Percentiles rank a stretch among this genome's conserved stretches.
These are phyloP conservation scores for Smallanthus sonchifolius DNA, from an alignment of 129 eudicot species.

Conservation along the genomic window DNA sequence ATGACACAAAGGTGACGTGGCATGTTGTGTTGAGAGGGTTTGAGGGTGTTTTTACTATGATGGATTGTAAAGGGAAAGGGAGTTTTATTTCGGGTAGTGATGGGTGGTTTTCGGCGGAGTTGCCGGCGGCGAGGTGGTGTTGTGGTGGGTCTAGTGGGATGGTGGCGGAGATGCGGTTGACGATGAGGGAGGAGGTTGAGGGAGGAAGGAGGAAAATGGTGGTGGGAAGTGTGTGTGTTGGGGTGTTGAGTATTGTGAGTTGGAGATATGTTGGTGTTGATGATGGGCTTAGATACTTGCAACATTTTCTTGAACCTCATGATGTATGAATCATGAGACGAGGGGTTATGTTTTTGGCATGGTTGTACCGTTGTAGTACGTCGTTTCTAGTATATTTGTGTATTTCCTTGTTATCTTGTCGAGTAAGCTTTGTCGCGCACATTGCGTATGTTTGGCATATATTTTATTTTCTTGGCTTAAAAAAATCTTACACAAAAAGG, in stretches of 20 bases:
- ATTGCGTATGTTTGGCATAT: too few relatives aligned
- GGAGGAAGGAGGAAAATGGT: conserved; percentile 29
- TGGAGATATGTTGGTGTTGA: conserved; percentile 77
- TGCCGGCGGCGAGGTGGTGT: conserved; percentile 56
- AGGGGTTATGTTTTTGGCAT: too few relatives aligned
- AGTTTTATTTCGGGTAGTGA: conserved; percentile 46
- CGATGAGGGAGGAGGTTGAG: conserved; percentile 41
- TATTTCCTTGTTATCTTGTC: too few relatives aligned
- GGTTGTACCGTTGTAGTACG: too few relatives aligned
- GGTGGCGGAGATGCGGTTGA: conserved; percentile 63
- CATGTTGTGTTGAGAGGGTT: conserved; percentile 52
- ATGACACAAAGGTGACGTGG: conserved; percentile 53
- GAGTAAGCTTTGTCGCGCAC: too few relatives aligned
- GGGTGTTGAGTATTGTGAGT: conserved; percentile 57
- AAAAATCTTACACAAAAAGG: too few relatives aligned
- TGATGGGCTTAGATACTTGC: conserved; percentile 67
- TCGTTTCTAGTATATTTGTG: too few relatives aligned
- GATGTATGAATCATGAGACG: too few relatives aligned
- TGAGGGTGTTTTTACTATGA: conserved; percentile 56
- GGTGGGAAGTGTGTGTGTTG: conserved; percentile 58
- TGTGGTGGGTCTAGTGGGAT: conserved; percentile 51
- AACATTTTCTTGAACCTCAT: conserved; percentile 59
- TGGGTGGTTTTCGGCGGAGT: conserved; percentile 77
- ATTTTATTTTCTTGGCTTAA: too few relatives aligned
- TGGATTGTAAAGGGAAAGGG: conserved; percentile 64